Evolutionary conservation across 2,329 filamentous ascomycete species (phyloP), one percentile per base, ranked within the genome.

Genomic region (Xylariales sp.): DNA sequence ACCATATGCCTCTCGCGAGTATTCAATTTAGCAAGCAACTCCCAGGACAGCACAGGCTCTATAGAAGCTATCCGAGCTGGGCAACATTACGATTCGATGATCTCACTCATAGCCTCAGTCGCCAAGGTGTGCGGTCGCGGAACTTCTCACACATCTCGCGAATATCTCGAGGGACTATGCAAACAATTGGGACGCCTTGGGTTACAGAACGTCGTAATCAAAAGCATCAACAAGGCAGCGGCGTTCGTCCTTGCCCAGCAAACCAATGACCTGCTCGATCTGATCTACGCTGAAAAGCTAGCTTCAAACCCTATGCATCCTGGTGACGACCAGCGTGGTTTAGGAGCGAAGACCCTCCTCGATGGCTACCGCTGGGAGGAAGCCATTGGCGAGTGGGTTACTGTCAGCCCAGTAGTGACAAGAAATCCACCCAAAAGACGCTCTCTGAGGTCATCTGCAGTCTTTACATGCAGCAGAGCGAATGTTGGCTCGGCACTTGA

Each of bases 361-460:
- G 55, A 46, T 27, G 55, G 48, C 54, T 75, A 64, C 56, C 58
- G 69, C 22, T 78, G 74, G 74, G 74, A 78, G 51, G 73, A 76
- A 50, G 70, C 68, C 32, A 76, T 78, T 52, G 68, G 71, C 25
- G 74, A 78, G 54, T 79, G 74, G 74, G 68, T 78, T 38, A 70
- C 64, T 14, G 63, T 59, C 28, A 75, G 70, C 32, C 73, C 73
- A 20, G 57, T 51, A 38, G 35, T 46, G 27, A 56, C 58, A 35
- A 51, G 20, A 25, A 39, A 31, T 19, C 7, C 25, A 18, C 27
- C 25, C 14, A 22, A 20, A 20, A 39, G 25, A 11, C 29, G 20
- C 42, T 42, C 39, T 40, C 45, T 43, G 38, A 42, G 47, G 45
- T 50, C 47, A 41, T 48, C 43, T 16, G 48, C 36, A 39, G 29